Base-by-base conservation (phyloP, 2,329 filamentous ascomycete species). In the Penicillium sp. region DNA sequence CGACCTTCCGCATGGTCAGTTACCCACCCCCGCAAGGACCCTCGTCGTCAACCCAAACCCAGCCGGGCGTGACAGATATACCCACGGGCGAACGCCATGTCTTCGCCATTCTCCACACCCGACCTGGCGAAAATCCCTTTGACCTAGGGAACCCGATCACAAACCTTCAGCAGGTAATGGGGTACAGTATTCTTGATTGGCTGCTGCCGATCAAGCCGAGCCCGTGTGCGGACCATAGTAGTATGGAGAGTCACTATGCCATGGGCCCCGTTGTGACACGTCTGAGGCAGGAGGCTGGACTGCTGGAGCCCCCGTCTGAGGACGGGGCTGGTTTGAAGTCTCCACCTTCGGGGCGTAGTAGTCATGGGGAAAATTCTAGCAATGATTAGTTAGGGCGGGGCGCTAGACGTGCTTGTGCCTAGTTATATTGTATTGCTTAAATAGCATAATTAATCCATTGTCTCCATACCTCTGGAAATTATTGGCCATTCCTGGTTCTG, bases 91-190 rank as follows among this genome's bases (percentile, higher is more conserved):
- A 82, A 19, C 76, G 73, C 4, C 80, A 84, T 25, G 86, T 81
- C 10, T 97, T 95, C 65, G 89, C 88, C 11, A 86, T 97, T 34
- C 75, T 96, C 2, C 79, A 81, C 53, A 88, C 87, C 0, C 75
- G 82, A 3, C 78, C 81, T 0, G 85, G 88, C 9, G 85, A 93
- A 59, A 95, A 95, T 58, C 89, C 89, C 0, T 99, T 89, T 84
- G 82, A 95, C 60, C 73, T 93, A 0, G 88, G 87, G 2, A 73
- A 67, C 27, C 71, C 72, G 8, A 76, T 80, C 54, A 71, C 76
- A 25, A 97, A 97, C 63, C 85, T 90, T 72, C 81, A 82, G 56
- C 80, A 85, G 12, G 81, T 96, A 19, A 89, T 99, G 84, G 92
- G 92, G 0, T 72, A 79, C 39, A 80, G 72, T 16, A 56, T 83